Evolutionary conservation across 2,329 filamentous ascomycete species (phyloP).

Genomic region (Aureobasidium sp.): DNA sequence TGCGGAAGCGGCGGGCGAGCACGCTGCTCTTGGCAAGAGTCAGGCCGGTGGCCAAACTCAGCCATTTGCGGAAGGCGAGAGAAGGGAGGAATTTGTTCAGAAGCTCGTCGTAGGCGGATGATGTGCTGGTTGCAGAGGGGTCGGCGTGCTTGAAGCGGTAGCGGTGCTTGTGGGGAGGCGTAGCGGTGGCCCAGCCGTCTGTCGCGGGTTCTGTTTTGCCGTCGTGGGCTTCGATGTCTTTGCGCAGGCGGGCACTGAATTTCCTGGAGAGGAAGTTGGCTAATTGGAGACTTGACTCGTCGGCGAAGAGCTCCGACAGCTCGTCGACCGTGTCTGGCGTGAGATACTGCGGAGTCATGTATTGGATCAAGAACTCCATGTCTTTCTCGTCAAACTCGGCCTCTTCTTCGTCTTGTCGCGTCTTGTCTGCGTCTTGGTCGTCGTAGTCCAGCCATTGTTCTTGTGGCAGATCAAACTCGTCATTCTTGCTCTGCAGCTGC

Average conservation of each 20-base stretch:
- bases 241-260: constrained; percentile 64
- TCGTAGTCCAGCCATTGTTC: constrained; percentile 45
- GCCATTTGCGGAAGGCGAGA: constrained; percentile 79
- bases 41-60: constrained; percentile 73
- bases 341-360: constrained; percentile 82
- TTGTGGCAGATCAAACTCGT: constrained; percentile 78
- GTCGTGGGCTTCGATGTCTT: constrained; percentile 50
- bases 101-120: constrained; percentile 63
- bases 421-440: constrained; percentile 53
- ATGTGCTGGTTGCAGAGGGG: constrained; percentile 4
- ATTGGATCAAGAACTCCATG: constrained; percentile 82
- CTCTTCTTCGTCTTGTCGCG: constrained; percentile 54
- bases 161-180: constrained; percentile 90
- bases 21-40: constrained; percentile 67
- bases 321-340: constrained; percentile 86
- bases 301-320: constrained; percentile 69
- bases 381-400: constrained; percentile 66
- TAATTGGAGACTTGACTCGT: constrained; percentile 77
- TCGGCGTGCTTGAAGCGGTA: constrained; percentile 68
- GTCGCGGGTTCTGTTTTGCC: constrained; percentile 5
- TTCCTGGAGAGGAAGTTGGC: constrained; percentile 70
- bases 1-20: constrained; percentile 79
- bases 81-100: constrained; percentile 79
- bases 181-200: constrained; percentile 46
- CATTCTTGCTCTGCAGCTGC: constrained; percentile 85